Percentiles rank a stretch among this genome's conserved stretches.
Conservation (phyloP, 2,329 filamentous ascomycete species). For the Bimuria novae-zelandiae region DNA sequence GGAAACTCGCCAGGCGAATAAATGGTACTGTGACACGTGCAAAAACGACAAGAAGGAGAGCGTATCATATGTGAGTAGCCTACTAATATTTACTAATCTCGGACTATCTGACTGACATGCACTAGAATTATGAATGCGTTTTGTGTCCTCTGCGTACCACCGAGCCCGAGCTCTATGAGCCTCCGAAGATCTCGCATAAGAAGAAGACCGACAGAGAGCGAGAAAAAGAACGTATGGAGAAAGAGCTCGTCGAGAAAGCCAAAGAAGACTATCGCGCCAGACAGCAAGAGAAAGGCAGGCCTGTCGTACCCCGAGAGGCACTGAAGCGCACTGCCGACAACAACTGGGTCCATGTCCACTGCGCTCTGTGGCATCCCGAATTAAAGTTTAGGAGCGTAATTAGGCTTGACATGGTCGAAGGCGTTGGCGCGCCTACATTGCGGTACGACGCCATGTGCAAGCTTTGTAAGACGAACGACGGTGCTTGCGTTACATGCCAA, state of each 20-base stretch:
- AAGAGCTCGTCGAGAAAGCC: conserved; percentile 77
- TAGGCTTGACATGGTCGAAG: conserved; percentile 83
- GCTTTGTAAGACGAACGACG: conserved; percentile 73
- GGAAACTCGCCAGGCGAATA: conserved; percentile 65
- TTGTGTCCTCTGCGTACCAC: conserved; percentile 84
- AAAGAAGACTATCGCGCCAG: conserved; percentile 81
- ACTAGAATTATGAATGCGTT: conserved; percentile 84
- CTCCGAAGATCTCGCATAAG: conserved; percentile 75
- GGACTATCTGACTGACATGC: conserved; percentile 30
- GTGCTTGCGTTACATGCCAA: conserved; percentile 85
- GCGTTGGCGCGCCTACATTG: conserved; percentile 74
- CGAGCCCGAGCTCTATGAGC: conserved; percentile 81
- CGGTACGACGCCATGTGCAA: conserved; percentile 81
- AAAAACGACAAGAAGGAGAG: conserved; percentile 89
- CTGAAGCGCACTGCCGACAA: conserved; percentile 94
- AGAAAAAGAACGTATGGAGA: conserved; percentile 84
- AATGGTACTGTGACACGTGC: conserved; percentile 97
- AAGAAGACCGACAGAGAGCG: conserved; percentile 94
- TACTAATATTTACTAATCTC: neutral
- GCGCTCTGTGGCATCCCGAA: conserved; percentile 89
- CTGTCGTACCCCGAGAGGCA: conserved; percentile 82
- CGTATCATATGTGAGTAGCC: conserved; percentile 76
- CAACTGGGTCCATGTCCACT: conserved; percentile 97
- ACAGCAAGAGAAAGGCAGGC: conserved; percentile 83
- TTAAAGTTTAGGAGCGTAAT: conserved; percentile 88